These are phyloP conservation scores for Cudoniella acicularis DNA, from an alignment of 495 filamentous ascomycete genomes.

Conservation along the genomic window DNA sequence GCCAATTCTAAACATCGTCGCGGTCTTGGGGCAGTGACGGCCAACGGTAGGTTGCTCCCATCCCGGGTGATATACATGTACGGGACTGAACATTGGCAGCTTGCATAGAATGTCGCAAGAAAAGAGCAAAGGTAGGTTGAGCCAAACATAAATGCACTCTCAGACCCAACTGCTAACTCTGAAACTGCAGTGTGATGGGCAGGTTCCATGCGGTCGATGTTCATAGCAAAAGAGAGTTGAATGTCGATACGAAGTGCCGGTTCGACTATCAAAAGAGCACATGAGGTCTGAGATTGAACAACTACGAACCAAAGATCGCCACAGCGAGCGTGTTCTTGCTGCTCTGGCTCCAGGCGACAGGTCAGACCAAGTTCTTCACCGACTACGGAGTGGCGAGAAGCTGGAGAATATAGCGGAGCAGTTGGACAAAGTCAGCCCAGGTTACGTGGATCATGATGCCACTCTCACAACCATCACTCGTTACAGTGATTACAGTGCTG, in stretches of 20 bases:
- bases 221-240: constrained; percentile 42
- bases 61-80: background rate
- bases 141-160: background rate
- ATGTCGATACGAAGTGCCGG: constrained; percentile 50
- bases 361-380: constrained; percentile 44
- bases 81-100: constrained; percentile 9
- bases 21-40: constrained; percentile 49
- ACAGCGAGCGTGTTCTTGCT: constrained; percentile 41
- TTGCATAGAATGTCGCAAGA: constrained; percentile 56
- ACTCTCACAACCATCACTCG: constrained; percentile 10
- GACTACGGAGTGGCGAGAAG: constrained; percentile 44
- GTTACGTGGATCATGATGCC: background rate
- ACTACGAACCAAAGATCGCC: constrained; percentile 42
- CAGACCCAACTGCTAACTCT: background rate
- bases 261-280: constrained; percentile 52
- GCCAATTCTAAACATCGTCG: constrained; percentile 33
- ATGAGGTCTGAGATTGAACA: constrained; percentile 48
- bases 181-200: constrained; percentile 44
- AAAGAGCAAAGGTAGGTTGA: constrained; percentile 47
- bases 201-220: constrained; percentile 48
- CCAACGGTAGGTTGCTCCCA: constrained; percentile 34
- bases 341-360: constrained; percentile 39
- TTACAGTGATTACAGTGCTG: constrained; percentile 14
- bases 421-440: constrained; percentile 26
- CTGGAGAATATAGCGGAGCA: constrained; percentile 45